Evolutionary conservation across 1,284 basidiomycete genomes (phyloP).

Genomic region (Cryptococcus sp.): DNA sequence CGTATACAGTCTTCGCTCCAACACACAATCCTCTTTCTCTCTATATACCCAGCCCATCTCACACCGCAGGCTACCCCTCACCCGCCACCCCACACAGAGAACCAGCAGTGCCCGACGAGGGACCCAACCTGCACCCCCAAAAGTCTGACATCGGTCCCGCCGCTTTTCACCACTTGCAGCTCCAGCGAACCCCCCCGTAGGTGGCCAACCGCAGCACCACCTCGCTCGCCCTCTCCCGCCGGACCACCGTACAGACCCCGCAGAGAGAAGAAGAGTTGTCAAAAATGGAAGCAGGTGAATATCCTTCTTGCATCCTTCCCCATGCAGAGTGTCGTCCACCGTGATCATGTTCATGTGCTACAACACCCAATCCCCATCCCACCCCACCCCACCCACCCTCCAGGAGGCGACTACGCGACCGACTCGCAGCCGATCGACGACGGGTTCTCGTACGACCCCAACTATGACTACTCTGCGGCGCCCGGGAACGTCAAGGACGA

Average conservation of each 20-base stretch:
- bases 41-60: too few relatives aligned
- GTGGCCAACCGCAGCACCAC: too few relatives aligned
- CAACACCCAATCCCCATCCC: conserved; percentile 7
- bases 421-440: conserved; percentile 18
- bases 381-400: background rate
- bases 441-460: conserved; percentile 35
- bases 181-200: background rate
- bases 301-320: conserved; percentile 10
- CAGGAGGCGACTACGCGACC: background rate
- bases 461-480: conserved; percentile 29
- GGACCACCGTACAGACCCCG: too few relatives aligned
- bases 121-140: too few relatives aligned
- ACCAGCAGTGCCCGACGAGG: too few relatives aligned
- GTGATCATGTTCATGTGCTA: too few relatives aligned
- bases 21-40: too few relatives aligned
- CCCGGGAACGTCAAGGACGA: conserved; percentile 10
- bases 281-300: conserved; percentile 48
- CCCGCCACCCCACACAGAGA: too few relatives aligned
- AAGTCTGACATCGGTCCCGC: too few relatives aligned
- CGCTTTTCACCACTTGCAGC: background rate
- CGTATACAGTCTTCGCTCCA: too few relatives aligned
- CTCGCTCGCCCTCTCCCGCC: too few relatives aligned
- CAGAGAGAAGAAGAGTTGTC: background rate
- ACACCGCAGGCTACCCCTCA: too few relatives aligned
- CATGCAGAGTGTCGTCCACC: background rate